Evolutionary conservation across 2,329 filamentous ascomycete species (phyloP).

Genomic region (Colletotrichum trifolii): DNA sequence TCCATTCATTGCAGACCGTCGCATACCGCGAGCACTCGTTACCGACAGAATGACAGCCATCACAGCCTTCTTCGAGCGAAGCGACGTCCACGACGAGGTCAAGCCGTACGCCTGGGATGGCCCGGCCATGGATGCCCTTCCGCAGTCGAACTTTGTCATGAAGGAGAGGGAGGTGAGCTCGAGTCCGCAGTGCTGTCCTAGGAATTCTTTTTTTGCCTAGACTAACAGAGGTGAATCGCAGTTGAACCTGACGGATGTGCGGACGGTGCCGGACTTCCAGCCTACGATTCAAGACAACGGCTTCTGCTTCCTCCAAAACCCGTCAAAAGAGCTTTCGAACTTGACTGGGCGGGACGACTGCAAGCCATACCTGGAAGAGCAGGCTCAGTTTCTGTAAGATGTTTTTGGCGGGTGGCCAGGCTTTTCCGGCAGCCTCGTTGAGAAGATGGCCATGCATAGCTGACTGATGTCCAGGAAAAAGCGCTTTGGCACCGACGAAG

Average conservation of each 20-base stretch:
- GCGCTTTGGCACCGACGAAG: background rate
- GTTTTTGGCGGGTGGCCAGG: background rate
- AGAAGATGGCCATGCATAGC: too few species aligned
- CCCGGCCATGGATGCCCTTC: background rate
- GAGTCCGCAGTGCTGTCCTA: too few species aligned
- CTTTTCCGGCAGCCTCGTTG: background rate
- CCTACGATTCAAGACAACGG: conserved; percentile 9
- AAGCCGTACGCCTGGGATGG: conserved; percentile 13
- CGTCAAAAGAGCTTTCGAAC: background rate
- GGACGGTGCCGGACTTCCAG: conserved; percentile 4
- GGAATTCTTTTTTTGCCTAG: too few species aligned
- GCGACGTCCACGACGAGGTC: background rate
- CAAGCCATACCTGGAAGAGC: conserved; percentile 3
- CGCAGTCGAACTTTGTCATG: conserved; percentile 8
- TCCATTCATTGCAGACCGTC: background rate
- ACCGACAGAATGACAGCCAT: background rate
- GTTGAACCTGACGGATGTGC: conserved; percentile 9
- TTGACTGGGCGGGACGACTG: conserved; percentile 2
- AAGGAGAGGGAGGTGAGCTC: conserved; percentile 14
- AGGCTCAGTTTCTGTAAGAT: conserved; percentile 3
- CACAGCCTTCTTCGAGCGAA: conserved; percentile 7
- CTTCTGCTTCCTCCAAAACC: conserved; percentile 7
- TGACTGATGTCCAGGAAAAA: background rate
- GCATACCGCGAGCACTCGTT: too few species aligned
- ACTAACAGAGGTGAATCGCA: background rate